Evolutionary conservation across 352 stramenopile genomes (phyloP).

Genomic region (Plasmopara muralis): DNA sequence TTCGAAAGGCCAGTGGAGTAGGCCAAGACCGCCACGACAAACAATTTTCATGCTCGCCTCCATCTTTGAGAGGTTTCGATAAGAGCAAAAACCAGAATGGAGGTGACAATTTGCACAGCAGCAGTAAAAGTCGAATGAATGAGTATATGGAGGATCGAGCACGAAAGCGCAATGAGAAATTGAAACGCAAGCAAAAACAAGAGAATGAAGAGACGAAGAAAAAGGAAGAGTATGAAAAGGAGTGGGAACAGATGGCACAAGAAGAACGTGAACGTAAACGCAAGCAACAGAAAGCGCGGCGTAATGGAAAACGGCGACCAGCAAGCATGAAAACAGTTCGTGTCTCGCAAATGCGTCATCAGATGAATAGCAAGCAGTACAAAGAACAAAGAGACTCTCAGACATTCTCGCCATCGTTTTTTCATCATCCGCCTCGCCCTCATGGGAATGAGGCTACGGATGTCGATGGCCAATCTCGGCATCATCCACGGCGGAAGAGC

Average conservation of each 20-base stretch:
- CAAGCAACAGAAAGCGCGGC: conserved; percentile 69
- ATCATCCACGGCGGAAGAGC: conserved; percentile 31
- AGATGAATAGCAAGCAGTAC: conserved; percentile 70
- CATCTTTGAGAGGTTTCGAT: conserved; percentile 31
- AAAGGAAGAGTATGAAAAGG: conserved; percentile 82
- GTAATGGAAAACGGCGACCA: conserved; percentile 56
- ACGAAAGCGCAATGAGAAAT: conserved; percentile 70
- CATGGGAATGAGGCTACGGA: conserved; percentile 28
- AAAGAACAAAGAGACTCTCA: conserved; percentile 32
- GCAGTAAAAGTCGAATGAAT: conserved; percentile 80
- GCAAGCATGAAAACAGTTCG: conserved; percentile 79
- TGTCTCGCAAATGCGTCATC: conserved; percentile 78
- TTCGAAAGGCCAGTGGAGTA: conserved; percentile 22
- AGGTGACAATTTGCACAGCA: conserved; percentile 23
- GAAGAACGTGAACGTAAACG: conserved; percentile 77
- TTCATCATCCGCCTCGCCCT: conserved; percentile 18
- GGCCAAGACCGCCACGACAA: conserved; percentile 15
- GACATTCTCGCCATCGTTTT: conserved; percentile 8
- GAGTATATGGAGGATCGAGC: conserved; percentile 83
- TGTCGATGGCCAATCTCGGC: conserved; percentile 23
- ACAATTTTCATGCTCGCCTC: conserved; percentile 27
- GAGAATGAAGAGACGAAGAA: conserved; percentile 69
- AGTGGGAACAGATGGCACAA: conserved; percentile 86
- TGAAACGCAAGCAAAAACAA: conserved; percentile 67
- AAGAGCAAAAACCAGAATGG: conserved; percentile 36